Evolutionary conservation across 1,284 basidiomycete species (phyloP).

Genomic region (Apiotrichum brassicae): DNA sequence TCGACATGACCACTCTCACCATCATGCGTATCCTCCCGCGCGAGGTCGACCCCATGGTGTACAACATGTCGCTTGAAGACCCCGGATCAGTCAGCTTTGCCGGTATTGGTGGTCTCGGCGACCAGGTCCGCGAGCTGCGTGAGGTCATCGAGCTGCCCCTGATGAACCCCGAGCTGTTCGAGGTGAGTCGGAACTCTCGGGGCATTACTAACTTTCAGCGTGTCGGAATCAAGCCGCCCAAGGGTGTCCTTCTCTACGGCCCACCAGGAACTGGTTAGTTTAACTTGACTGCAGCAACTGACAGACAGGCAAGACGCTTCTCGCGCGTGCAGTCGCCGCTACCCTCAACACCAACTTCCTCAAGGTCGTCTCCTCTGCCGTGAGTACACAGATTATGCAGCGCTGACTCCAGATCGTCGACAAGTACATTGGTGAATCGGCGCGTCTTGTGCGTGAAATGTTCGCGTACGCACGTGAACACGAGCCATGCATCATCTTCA

Average conservation of each 20-base stretch:
- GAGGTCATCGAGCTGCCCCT: conserved; percentile 97
- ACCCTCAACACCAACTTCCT: conserved; percentile 96
- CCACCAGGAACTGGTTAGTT: conserved; percentile 82
- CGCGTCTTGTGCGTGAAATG: conserved; percentile 93
- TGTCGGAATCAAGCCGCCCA: conserved; percentile 94
- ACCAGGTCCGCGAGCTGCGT: conserved; percentile 92
- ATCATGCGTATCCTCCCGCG: conserved; percentile 98
- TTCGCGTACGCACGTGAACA: conserved; percentile 96
- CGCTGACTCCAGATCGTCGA: conserved; percentile 66
- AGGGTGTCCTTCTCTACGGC: conserved; percentile 95
- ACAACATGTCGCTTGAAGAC: conserved; percentile 99
- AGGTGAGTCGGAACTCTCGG: conserved; percentile 11
- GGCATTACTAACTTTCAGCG: conserved; percentile 49
- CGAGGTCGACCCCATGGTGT: conserved; percentile 96
- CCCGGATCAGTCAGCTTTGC: conserved; percentile 93
- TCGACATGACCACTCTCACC: conserved; percentile 99
- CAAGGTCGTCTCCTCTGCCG: conserved; percentile 95
- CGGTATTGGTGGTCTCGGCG: conserved; percentile 90
- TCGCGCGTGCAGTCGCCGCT: conserved; percentile 92
- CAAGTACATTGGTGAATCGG: conserved; percentile 98
- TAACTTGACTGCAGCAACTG: background rate
- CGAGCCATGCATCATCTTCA: conserved; percentile 72
- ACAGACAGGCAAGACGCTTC: conserved; percentile 72
- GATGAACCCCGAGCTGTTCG: conserved; percentile 90
- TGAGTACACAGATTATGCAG: conserved; percentile 21